Evolutionary conservation across 2,329 filamentous ascomycete species (phyloP), one percentile per base, ranked within the genome.

Genomic region (Lachnellula subtilissima): DNA sequence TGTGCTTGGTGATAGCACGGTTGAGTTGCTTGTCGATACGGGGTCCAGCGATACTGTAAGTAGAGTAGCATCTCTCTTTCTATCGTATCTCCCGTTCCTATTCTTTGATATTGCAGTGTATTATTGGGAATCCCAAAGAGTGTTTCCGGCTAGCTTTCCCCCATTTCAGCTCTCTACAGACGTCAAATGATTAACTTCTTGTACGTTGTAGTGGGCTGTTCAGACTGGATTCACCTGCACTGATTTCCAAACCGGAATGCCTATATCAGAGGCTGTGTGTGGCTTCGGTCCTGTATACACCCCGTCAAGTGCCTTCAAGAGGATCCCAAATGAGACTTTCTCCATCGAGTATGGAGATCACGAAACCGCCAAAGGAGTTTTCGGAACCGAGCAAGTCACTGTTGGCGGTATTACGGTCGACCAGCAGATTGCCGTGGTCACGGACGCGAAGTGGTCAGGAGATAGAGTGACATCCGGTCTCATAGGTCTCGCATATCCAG

Each of bases 401-500:
- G 67, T 82, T 39, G 78, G 71, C 7, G 75, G 75, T 2, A 70
- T 82, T 45, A 73, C 72, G 1, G 74, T 77, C 0, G 63, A 68
- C 8, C 77, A 80, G 60, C 70, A 75, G 39, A 69, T 82, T 15
- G 78, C 72, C 1, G 57, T 81, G 22, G 77, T 78, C 5, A 70
- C 74, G 42, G 60, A 65, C 39, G 72, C 76, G 0, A 71, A 70
- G 15, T 77, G 73, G 69, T 64, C 69, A 5, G 76, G 76, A 19
- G 75, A 79, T 54, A 70, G 69, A 1, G 65, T 72, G 22, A 75
- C 75, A 1, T 75, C 73, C 17, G 79, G 80, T 2, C 67, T 82
- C 5, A 61, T 82, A 2, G 80, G 79, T 1, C 69, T 83, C 9
- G 77, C 72, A 1, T 82, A 78, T 61, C 74, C 75, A 9, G 69